A percentile compares a stretch with the other conserved stretches of the same genome.
These are phyloP conservation scores for Blastomyces parvus DNA, from an alignment of 2,329 filamentous ascomycete genomes.

Conservation along the genomic window DNA sequence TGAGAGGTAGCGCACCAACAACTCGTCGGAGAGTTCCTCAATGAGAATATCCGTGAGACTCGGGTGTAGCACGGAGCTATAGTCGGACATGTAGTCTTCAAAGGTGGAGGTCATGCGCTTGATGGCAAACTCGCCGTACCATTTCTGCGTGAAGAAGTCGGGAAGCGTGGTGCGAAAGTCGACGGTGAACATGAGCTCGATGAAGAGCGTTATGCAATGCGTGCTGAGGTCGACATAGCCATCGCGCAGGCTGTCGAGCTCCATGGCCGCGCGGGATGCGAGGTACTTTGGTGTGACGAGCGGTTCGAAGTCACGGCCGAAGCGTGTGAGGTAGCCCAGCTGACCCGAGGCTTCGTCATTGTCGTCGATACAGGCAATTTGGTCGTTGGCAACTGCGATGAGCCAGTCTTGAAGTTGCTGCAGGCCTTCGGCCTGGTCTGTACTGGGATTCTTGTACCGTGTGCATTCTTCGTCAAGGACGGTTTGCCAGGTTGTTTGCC, in stretches of 20 bases:
- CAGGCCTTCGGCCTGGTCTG: slow-evolving; percentile 54
- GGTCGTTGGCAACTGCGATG: slow-evolving; percentile 92
- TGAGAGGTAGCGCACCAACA: slow-evolving; percentile 75
- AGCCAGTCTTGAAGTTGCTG: slow-evolving; percentile 80
- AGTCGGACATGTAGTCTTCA: slow-evolving; percentile 88
- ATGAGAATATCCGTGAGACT: slow-evolving; percentile 84
- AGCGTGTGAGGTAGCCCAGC: slow-evolving; percentile 73
- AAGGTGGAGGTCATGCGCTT: slow-evolving; percentile 91
- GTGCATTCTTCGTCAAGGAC: slow-evolving; percentile 78
- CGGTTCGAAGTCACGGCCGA: slow-evolving; percentile 72
- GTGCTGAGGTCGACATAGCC: slow-evolving; percentile 93
- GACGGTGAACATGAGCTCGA: slow-evolving; percentile 74
- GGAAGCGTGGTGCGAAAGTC: slow-evolving; percentile 78
- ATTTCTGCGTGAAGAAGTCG: slow-evolving; percentile 82
- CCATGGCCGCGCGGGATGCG: slow-evolving; percentile 57
- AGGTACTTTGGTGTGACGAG: slow-evolving; percentile 73
- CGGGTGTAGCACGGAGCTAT: slow-evolving; percentile 72
- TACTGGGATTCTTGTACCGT: slow-evolving; percentile 53
- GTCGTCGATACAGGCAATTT: slow-evolving; percentile 97
- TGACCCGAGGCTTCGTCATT: slow-evolving; percentile 59
- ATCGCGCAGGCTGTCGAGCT: slow-evolving; percentile 68
- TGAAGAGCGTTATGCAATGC: slow-evolving; percentile 82
- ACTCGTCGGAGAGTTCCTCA: slow-evolving; percentile 84
- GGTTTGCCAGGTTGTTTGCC: slow-evolving; percentile 77
- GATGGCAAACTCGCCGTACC: slow-evolving; percentile 82